Percentiles rank a stretch among this genome's conserved stretches.
These are phyloP conservation scores for Setomelanomma holmii DNA, from an alignment of 2,329 filamentous ascomycete genomes.

Conservation along the genomic window DNA sequence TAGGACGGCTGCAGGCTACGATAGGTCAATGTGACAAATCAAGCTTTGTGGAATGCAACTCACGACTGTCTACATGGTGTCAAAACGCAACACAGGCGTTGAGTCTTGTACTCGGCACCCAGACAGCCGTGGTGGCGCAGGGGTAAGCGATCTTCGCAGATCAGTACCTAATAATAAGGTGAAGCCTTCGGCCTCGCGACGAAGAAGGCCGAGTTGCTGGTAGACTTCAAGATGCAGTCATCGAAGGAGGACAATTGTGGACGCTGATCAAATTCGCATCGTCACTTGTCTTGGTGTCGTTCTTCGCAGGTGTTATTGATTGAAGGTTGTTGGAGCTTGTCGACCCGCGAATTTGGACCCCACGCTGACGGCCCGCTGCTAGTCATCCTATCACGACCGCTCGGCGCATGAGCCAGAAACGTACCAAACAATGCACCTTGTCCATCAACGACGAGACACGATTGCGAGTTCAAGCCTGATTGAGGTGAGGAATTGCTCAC, in stretches of 20 bases:
- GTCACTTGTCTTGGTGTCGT: no score
- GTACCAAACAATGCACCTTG: background rate
- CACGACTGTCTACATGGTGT: background rate
- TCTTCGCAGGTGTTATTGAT: background rate
- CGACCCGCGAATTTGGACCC: background rate
- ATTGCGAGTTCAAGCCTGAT: background rate
- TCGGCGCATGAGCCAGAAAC: background rate
- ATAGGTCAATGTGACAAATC: background rate
- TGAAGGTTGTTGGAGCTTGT: background rate
- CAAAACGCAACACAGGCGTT: background rate
- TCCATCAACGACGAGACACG: background rate
- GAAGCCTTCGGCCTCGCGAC: background rate
- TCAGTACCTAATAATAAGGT: background rate
- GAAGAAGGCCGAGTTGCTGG: no score
- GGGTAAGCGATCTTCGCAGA: background rate
- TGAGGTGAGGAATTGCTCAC: no score
- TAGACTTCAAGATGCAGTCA: no score
- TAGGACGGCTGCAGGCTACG: background rate
- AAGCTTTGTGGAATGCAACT: background rate
- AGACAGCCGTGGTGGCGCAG: background rate
- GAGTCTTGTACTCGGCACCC: background rate
- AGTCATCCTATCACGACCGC: background rate
- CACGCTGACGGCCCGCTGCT: slow-evolving; percentile 2
- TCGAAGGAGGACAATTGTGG: no score
- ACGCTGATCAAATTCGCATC: no score